Evolutionary conservation across 176 grass and related monocot species (phyloP).

Genomic region (Cenchrus fungigraminus): DNA sequence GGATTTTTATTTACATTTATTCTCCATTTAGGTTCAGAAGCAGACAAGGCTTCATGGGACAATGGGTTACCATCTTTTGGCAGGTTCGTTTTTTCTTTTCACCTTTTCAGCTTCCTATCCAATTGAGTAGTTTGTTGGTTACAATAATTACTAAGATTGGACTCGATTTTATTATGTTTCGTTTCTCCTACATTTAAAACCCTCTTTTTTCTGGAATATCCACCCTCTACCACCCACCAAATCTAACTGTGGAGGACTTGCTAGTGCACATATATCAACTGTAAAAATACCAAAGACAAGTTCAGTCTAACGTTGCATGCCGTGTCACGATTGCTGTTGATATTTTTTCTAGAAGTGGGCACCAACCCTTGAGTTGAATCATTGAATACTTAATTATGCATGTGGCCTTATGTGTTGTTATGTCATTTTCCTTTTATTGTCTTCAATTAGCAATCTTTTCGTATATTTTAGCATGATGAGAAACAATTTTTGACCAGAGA

Average conservation of each 20-base stretch:
- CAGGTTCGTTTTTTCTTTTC: constrained; percentile 64
- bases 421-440: not conserved
- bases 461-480: not conserved
- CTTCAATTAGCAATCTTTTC: not conserved
- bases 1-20: constrained; percentile 35
- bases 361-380: not conserved
- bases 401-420: not conserved
- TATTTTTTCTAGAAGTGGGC: not conserved
- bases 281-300: not conserved
- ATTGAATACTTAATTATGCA: not conserved
- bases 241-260: not conserved
- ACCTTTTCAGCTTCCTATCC: not conserved
- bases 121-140: constrained; percentile 34
- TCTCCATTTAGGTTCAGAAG: constrained; percentile 63
- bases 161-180: not conserved
- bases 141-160: not conserved
- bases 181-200: not conserved
- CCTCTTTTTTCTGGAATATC: not conserved
- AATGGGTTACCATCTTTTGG: constrained; percentile 74
- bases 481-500: not conserved
- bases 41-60: constrained; percentile 68
- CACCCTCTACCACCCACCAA: not conserved
- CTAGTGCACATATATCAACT: not conserved
- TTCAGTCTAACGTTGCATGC: not conserved
- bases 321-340: not conserved